Conservation (phyloP, 306 rosid genomes). For the Oemleria cerasiformis region DNA sequence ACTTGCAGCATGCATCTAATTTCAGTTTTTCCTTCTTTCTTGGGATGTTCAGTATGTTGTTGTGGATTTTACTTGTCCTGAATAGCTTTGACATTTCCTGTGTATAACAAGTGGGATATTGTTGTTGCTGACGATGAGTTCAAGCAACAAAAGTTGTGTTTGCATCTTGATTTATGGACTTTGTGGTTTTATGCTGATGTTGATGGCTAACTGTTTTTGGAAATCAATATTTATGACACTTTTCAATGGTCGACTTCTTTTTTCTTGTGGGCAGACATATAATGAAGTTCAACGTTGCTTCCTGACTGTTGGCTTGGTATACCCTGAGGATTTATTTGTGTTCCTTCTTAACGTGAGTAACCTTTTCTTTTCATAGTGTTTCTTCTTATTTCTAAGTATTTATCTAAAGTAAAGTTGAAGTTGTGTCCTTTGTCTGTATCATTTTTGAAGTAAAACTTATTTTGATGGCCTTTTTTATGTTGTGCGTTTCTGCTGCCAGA, state of each 20-base stretch:
- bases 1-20: constrained; percentile 4
- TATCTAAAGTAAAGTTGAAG: not conserved
- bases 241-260: constrained; percentile 15
- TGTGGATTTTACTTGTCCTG: not conserved
- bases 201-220: not conserved
- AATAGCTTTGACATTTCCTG: too few species aligned
- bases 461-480: not conserved
- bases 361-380: constrained; percentile 12
- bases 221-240: not conserved
- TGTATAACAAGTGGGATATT: too few species aligned
- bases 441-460: not conserved
- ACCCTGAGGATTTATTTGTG: constrained; percentile 84
- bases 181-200: not conserved
- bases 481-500: constrained; percentile 40
- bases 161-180: not conserved
- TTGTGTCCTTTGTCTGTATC: not conserved
- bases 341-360: constrained; percentile 81
- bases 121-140: too few species aligned
- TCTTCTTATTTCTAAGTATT: not conserved
- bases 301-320: constrained; percentile 85
- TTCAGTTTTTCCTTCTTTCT: constrained; percentile 17
- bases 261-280: constrained; percentile 61
- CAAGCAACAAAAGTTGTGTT: not conserved
- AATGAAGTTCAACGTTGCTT: constrained; percentile 96
- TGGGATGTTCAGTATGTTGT: not conserved